Evolutionary conservation across 1,284 basidiomycete species (phyloP).

Genomic region (Agaricales sp.): DNA sequence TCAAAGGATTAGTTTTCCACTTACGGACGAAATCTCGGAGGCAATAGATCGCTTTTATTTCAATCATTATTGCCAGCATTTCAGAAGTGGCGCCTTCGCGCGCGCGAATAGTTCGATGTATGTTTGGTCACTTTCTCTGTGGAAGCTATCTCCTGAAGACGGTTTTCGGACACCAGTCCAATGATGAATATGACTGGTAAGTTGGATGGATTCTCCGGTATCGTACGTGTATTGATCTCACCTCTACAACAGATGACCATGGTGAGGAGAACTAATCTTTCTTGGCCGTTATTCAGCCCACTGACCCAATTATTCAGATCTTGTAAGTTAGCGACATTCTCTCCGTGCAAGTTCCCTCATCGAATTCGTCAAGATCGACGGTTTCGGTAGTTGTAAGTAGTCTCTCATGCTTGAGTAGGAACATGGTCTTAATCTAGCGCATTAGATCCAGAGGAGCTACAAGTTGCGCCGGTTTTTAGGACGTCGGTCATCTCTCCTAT

Average conservation of each 20-base stretch:
- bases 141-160: background rate
- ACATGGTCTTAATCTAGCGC: slow-evolving; percentile 6
- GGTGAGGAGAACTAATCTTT: slow-evolving; percentile 47
- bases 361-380: slow-evolving; percentile 59
- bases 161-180: slow-evolving; percentile 36
- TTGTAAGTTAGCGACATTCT: slow-evolving; percentile 16
- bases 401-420: background rate
- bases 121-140: slow-evolving; percentile 17
- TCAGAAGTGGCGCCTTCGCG: slow-evolving; percentile 86
- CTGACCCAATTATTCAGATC: slow-evolving; percentile 15
- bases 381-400: slow-evolving; percentile 78
- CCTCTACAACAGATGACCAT: slow-evolving; percentile 51
- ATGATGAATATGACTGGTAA: slow-evolving; percentile 58
- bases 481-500: slow-evolving; percentile 32
- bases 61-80: slow-evolving; percentile 84
- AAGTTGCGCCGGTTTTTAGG: slow-evolving; percentile 69
- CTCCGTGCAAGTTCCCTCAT: slow-evolving; percentile 1
- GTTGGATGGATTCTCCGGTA: slow-evolving; percentile 12
- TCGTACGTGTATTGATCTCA: slow-evolving; percentile 1
- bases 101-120: slow-evolving; percentile 90
- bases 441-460: slow-evolving; percentile 75
- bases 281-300: slow-evolving; percentile 5
- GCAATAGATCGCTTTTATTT: slow-evolving; percentile 88
- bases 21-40: slow-evolving; percentile 66
- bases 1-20: slow-evolving; percentile 48